Percentiles rank a stretch among this genome's conserved stretches.
Conservation (phyloP, 176 grass and related monocot species). For the Avena sativa region DNA sequence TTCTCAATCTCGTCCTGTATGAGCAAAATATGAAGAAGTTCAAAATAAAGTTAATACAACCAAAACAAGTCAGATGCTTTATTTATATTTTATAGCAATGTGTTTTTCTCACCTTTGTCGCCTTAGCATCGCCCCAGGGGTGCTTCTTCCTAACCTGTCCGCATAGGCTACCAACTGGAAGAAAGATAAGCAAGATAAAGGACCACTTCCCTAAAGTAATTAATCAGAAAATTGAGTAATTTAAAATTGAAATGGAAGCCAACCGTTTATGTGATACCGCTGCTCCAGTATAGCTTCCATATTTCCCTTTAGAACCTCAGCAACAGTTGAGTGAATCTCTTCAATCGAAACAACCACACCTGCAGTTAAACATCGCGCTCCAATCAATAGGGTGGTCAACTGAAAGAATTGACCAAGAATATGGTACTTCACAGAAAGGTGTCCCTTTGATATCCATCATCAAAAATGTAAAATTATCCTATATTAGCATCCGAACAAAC, state of each 20-base stretch:
- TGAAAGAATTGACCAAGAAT: constrained; percentile 18
- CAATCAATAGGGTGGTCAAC: constrained; percentile 27
- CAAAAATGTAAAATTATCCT: not conserved
- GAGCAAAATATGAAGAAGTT: constrained; percentile 28
- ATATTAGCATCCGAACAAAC: constrained; percentile 22
- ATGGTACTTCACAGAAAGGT: constrained; percentile 20
- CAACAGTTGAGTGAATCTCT: constrained; percentile 81
- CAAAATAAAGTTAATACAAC: constrained; percentile 33
- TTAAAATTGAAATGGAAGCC: constrained; percentile 23
- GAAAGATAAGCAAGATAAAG: constrained; percentile 26
- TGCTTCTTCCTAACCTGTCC: constrained; percentile 88
- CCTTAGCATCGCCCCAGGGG: constrained; percentile 96
- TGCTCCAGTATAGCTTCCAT: constrained; percentile 93
- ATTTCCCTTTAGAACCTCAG: constrained; percentile 69
- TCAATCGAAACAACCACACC: constrained; percentile 87
- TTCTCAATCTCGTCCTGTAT: constrained; percentile 86
- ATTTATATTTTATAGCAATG: constrained; percentile 33
- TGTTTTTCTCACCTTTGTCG: constrained; percentile 61
- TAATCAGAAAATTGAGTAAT: constrained; percentile 26
- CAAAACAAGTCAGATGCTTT: not conserved
- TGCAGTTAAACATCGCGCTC: constrained; percentile 46
- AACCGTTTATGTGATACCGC: constrained; percentile 95
- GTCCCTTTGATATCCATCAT: not conserved
- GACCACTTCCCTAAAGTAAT: constrained; percentile 21
- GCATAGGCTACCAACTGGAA: constrained; percentile 83